phyloP scores from a whole-genome alignment of 1,139 yeast species.

The Blastobotrys elegans region DNA sequence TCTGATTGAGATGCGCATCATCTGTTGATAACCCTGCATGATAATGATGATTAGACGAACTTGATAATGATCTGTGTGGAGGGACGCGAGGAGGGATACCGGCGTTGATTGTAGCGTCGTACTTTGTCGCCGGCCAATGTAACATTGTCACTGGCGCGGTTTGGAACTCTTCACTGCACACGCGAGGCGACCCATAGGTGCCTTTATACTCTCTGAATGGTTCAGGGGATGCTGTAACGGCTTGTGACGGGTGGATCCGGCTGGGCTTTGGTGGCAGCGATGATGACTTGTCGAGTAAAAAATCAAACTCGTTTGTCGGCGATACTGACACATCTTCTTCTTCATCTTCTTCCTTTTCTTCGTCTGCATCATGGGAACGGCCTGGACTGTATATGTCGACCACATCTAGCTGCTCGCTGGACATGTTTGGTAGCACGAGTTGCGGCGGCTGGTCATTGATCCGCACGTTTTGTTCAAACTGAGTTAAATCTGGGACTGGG shows the following conservation, averaged over 20 bases:
- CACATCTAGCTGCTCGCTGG: neutral
- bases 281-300: slow-evolving; percentile 12
- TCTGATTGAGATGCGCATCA: neutral
- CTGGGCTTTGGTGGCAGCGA: slow-evolving; percentile 14
- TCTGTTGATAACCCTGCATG: neutral
- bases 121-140: neutral
- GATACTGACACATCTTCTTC: slow-evolving; percentile 6
- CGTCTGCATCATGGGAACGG: too few species aligned
- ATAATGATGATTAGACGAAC: neutral
- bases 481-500: slow-evolving; percentile 1
- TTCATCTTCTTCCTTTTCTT: too few species aligned
- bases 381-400: too few species aligned
- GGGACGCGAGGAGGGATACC: slow-evolving; percentile 32
- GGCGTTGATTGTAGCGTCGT: slow-evolving; percentile 18
- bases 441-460: slow-evolving; percentile 7
- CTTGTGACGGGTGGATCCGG: slow-evolving; percentile 10
- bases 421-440: neutral
- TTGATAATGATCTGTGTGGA: slow-evolving; percentile 21
- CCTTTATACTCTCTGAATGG: slow-evolving; percentile 3
- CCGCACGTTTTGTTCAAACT: neutral
- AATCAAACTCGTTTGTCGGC: slow-evolving; percentile 14
- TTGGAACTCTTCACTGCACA: neutral
- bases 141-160: neutral
- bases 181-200: neutral
- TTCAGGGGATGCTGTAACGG: neutral